Base-by-base conservation (phyloP, 169 alveolate genomes). In the Plasmodium reichenowi region DNA sequence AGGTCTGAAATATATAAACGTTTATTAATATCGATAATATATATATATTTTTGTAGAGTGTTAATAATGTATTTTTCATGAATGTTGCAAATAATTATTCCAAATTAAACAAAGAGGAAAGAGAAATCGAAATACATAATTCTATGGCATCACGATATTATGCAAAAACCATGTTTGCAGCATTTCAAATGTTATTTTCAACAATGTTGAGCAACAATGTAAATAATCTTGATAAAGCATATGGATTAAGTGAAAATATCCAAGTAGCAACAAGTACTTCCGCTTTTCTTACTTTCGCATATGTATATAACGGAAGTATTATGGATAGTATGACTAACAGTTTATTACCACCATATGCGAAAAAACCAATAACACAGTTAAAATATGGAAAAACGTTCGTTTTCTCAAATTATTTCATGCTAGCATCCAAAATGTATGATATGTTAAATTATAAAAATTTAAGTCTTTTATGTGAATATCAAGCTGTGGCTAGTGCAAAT, bases 381-480 rank as follows among this genome's bases (percentile, higher is more conserved):
- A 60, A 63, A 17, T 74, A 59, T 74, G 88, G 88, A 60, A 74
- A 74, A 60, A 43, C 88, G 2, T 74, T 74, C 47, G 43, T 78
- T 8, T 45, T 78, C 13, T 72, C 89, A 8, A 78, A 78, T 6
- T 52, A 64, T 67, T 78, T 22, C 12, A 45, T 13, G 15, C 17
- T 78, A 15, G 22, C 62, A 0, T 64, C 75, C 0, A 24, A 78
- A 13, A 24, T 78, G 0, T 78, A 52, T 52, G 15, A 68, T 5
- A 5, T 78, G 5, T 66, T 52, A 17, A 24, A 78, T 64, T 66
- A 64, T 17, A 78, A 78, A n/a, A 78, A 78, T n/a, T 52, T 78
- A 43, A 78, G 89, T 43, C 12, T 17, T 10, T 52, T 78, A 20
- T 78, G 89, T 58, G 89, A 78, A 12, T 47, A 78, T 29, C 89